Conservation (phyloP, 768 basidiomycete genomes). For the Tricholoma sp. region DNA sequence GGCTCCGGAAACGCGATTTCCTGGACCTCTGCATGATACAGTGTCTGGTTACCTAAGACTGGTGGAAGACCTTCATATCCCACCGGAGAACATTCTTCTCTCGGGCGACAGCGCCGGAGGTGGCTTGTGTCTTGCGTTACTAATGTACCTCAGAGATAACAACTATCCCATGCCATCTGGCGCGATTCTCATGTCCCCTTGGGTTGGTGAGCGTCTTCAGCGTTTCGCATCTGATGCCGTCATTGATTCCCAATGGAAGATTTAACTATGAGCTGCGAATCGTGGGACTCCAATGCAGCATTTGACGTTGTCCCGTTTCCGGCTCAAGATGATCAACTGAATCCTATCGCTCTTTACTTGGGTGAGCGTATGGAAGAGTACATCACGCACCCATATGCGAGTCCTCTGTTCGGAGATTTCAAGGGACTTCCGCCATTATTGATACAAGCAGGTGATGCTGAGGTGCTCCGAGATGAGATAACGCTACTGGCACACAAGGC, state of each 20-base stretch:
- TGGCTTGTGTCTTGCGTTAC: constrained; percentile 73
- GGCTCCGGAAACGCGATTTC: constrained; percentile 93
- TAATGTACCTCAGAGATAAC: constrained; percentile 96
- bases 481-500: constrained; percentile 93
- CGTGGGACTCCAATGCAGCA: constrained; percentile 93
- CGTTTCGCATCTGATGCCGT: neutral
- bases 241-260: constrained; percentile 38
- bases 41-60: constrained; percentile 85
- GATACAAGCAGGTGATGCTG: constrained; percentile 89
- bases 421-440: constrained; percentile 82
- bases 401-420: constrained; percentile 90
- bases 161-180: constrained; percentile 78
- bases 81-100: constrained; percentile 84
- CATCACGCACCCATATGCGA: constrained; percentile 94
- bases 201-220: constrained; percentile 73
- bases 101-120: constrained; percentile 95
- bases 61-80: constrained; percentile 82
- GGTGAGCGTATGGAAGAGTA: constrained; percentile 76
- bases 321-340: constrained; percentile 73
- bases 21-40: constrained; percentile 82
- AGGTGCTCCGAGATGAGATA: constrained; percentile 93
- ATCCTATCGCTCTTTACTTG: constrained; percentile 92
- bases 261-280: constrained; percentile 94
- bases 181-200: constrained; percentile 87
- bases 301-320: constrained; percentile 81